Conservation (phyloP, 2,329 filamentous ascomycete genomes). For the Epichloe amarillans region DNA sequence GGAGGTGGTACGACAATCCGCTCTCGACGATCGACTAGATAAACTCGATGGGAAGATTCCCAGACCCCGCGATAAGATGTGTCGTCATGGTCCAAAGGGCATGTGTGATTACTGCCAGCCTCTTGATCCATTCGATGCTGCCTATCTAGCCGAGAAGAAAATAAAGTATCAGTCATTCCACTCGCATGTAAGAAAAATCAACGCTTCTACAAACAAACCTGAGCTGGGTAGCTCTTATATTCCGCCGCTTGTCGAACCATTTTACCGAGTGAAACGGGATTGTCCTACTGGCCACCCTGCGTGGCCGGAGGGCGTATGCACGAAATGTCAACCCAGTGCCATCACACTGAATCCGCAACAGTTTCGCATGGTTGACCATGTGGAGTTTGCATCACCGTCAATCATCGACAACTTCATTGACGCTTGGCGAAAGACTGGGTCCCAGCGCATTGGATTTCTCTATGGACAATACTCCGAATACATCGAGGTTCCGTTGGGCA, state of each 20-base stretch:
- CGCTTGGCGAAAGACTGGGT: conserved; percentile 77
- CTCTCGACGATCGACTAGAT: conserved; percentile 76
- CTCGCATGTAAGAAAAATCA: conserved; percentile 85
- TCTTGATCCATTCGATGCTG: conserved; percentile 80
- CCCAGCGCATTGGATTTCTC: conserved; percentile 76
- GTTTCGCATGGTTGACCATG: conserved; percentile 96
- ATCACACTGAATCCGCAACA: conserved; percentile 89
- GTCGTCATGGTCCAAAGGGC: conserved; percentile 86
- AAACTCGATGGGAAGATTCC: conserved; percentile 81
- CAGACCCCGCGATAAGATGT: conserved; percentile 74
- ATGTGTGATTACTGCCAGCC: conserved; percentile 99
- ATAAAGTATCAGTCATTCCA: conserved; percentile 98
- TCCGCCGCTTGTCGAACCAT: conserved; percentile 85
- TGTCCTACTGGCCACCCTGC: conserved; percentile 87
- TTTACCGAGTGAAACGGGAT: conserved; percentile 74
- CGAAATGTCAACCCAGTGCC: conserved; percentile 93
- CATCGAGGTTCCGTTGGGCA: conserved; percentile 77
- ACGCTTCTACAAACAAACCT: conserved; percentile 90
- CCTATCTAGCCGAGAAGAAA: conserved; percentile 86
- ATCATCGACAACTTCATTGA: conserved; percentile 85
- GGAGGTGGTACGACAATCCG: conserved; percentile 82
- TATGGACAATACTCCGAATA: conserved; percentile 91
- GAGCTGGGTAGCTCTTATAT: conserved; percentile 92
- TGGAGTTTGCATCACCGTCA: conserved; percentile 78
- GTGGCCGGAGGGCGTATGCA: conserved; percentile 95